phyloP scores from a whole-genome alignment of 306 rosid species.

The Prunus fruticosa region DNA sequence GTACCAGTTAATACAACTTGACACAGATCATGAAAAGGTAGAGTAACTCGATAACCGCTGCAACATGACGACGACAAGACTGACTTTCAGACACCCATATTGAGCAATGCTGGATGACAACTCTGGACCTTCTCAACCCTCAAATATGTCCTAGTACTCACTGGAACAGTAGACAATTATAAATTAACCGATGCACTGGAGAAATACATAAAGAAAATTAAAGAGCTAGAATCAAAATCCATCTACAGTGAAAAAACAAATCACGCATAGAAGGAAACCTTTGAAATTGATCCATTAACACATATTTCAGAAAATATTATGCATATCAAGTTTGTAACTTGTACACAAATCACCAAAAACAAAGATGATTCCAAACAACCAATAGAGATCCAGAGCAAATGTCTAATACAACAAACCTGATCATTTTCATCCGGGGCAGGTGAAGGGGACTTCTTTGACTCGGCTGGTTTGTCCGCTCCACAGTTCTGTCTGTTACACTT shows the following conservation, averaged over 20 bases:
- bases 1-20: conserved; percentile 81
- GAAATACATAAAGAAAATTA: conserved; percentile 28
- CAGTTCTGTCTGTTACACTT: conserved; percentile 99
- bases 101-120: conserved; percentile 99
- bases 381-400: conserved; percentile 24
- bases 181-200: conserved; percentile 64
- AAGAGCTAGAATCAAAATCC: conserved; percentile 17
- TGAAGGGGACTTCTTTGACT: conserved; percentile 68
- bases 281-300: conserved; percentile 15
- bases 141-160: conserved; percentile 99
- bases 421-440: conserved; percentile 70
- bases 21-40: conserved; percentile 77
- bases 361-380: conserved; percentile 28
- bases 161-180: conserved; percentile 98
- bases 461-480: conserved; percentile 91
- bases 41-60: conserved; percentile 90
- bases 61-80: conserved; percentile 99
- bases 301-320: conserved; percentile 19
- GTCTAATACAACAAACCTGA: conserved; percentile 72
- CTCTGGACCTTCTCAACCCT: conserved; percentile 99
- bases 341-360: conserved; percentile 37
- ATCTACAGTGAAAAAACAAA: conserved; percentile 16
- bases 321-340: conserved; percentile 26
- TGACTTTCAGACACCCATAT: conserved; percentile 99
- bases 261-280: conserved; percentile 5